phyloP scores from a whole-genome alignment of 1,284 basidiomycete species.

The Naganishia liquefaciens region DNA sequence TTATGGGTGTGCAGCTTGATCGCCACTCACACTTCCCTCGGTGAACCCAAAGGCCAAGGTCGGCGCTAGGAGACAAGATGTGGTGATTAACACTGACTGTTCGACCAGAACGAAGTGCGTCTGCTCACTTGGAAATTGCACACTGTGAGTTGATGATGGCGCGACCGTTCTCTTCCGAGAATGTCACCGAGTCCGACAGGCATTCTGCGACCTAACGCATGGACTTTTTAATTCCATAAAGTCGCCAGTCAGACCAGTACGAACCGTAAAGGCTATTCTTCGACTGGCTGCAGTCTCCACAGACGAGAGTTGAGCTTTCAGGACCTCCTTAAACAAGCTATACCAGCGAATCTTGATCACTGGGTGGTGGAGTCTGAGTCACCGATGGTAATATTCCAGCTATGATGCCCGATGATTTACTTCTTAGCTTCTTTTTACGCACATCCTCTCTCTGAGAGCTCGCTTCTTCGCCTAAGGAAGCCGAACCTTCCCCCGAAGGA shows the following conservation, averaged over 20 bases:
- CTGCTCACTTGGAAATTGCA: conserved; percentile 1
- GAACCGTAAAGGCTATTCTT: conserved; percentile 10
- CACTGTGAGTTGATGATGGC: background rate
- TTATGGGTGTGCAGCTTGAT: background rate
- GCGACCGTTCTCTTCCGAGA: conserved; percentile 3
- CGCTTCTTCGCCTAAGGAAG: background rate
- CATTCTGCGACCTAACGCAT: conserved; percentile 6
- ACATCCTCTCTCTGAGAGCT: background rate
- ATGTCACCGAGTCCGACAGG: conserved; percentile 11
- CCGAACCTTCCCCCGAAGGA: background rate
- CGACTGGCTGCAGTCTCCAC: background rate
- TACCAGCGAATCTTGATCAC: conserved; percentile 10
- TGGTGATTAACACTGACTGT: background rate
- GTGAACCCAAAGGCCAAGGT: conserved; percentile 10
- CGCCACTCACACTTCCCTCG: background rate
- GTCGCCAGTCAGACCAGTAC: background rate
- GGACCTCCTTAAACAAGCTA: conserved; percentile 4
- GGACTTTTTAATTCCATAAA: background rate
- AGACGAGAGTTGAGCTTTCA: background rate
- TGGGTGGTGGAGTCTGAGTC: background rate
- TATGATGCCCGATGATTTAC: background rate
- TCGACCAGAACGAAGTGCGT: background rate
- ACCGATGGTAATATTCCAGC: background rate
- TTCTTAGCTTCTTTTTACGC: background rate
- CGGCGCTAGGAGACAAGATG: background rate